Base-by-base conservation (phyloP, 2,329 filamentous ascomycete genomes). In the Fusarium compactum region DNA sequence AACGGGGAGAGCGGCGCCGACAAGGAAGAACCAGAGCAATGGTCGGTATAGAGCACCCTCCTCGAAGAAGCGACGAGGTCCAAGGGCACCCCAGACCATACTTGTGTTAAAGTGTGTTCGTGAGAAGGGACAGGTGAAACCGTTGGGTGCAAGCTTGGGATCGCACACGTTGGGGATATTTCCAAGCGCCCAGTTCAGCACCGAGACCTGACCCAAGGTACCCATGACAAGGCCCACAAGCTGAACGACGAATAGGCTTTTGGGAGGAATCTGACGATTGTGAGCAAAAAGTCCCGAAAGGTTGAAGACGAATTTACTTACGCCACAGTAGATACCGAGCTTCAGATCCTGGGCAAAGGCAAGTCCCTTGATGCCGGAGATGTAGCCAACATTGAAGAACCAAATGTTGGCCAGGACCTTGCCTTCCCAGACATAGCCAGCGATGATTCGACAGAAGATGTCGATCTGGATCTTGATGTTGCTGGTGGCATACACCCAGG, bases 1-100 rank as follows among this genome's bases (percentile, higher is more conserved):
- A 2, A 87, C 65, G 0, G 87, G 87, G 0, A 86, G 75, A 4
- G 83, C 22, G 8, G 81, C 81, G 1, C 87, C 87, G 3, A 86
- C 78, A 22, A 88, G 77, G 78, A 85, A 89, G 79, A 87, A 88
- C 77, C 80, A 88, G 52, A 85, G 80, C 20, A 89, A 77, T 0
- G 78, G 72, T 0, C 80, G 78, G 72, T 89, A 89, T 7, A 87
- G 78, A 4, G 83, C 80, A 4, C 84, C 85, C 0, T 80, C 74
- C 1, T 83, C 83, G 73, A 89, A 89, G 73, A 89, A 86, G 3
- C 86, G 81, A 2, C 80, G 76, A 1, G 87, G 87, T 0, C 87
- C 87, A 25, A 89, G 85, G 18, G 85, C 79, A 32, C 87, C 87
- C 86, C 85, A 87, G 56, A 87, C 83, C 46, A 87, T 80, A 9